Evolutionary conservation across 208 protist species (phyloP), one percentile per base, ranked within the genome.

Genomic region (Vickermania ingenoplastis): DNA sequence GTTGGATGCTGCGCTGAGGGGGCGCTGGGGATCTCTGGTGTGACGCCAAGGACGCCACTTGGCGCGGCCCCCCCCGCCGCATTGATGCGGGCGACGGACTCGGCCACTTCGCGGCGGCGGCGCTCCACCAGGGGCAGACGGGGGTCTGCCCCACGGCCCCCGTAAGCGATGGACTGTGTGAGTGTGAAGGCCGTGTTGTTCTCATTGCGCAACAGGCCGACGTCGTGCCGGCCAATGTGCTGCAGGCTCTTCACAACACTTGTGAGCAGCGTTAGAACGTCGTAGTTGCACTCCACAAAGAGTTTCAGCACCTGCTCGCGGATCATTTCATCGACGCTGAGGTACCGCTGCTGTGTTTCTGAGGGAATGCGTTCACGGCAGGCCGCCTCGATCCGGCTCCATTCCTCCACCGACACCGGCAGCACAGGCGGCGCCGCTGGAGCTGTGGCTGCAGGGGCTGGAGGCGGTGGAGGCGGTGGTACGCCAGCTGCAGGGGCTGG

Each of bases 181-280:
- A 93, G 5, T 11, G 83, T 93, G 74, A 93, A 90, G 52, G 86
- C 80, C 5, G 83, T 93, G 58, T 31, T 67, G 57, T 80, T 63
- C 26, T 83, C 78, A 68, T 93, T 93, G 30, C 79, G 80, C 73
- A 90, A 61, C 2, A 93, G 72, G 2, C 86, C 82, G 13, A 93
- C 72, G 64, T 93, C 86, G 60, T 83, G 75, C 14, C 86, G 79
- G 11, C 86, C 86, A 24, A 93, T 69, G 65, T 81, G 78, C 62
- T 93, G 86, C 24, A 93, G 71, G 30, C 79, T 71, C 52, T 69
- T 71, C 25, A 69, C 75, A 50, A 93, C 49, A 54, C 84, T 89
- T 13, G 62, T 67, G 56, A 93, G 66, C 57, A 89, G 67, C 57
- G 61, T 76, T 21, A 70, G 63, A 13, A 93, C 62, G 51, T 93